A percentile compares a stretch with the other conserved stretches of the same genome.
These are phyloP conservation scores for Carpinus viminea DNA, from an alignment of 306 rosid genomes.

Conservation along the genomic window DNA sequence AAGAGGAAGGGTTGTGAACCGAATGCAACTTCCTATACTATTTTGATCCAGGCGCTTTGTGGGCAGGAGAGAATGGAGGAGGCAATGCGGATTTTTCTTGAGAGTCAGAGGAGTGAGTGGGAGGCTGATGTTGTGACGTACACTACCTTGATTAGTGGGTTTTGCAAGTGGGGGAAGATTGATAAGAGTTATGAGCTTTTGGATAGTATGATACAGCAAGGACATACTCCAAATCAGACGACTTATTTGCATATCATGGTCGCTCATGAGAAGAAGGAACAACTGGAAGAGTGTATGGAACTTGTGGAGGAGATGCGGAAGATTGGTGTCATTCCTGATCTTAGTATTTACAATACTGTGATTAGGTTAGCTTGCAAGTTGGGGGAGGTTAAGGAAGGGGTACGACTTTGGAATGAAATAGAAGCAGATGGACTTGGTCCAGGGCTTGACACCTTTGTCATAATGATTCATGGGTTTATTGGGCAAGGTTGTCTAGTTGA, in stretches of 20 bases:
- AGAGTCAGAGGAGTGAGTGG: conserved; percentile 77
- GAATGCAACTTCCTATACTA: conserved; percentile 63
- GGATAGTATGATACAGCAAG: conserved; percentile 71
- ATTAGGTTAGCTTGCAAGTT: conserved; percentile 79
- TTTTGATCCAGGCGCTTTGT: conserved; percentile 74
- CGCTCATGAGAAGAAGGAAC: conserved; percentile 89
- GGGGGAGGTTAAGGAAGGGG: conserved; percentile 73
- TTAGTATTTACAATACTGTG: conserved; percentile 59
- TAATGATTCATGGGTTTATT: conserved; percentile 82
- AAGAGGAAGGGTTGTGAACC: conserved; percentile 60
- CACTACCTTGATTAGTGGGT: conserved; percentile 73
- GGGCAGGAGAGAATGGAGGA: conserved; percentile 72
- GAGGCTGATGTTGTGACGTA: conserved; percentile 68
- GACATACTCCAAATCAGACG: conserved; percentile 61
- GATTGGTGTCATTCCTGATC: conserved; percentile 70
- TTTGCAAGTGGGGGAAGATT: conserved; percentile 82
- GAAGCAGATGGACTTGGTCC: conserved; percentile 63
- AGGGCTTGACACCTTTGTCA: conserved; percentile 64
- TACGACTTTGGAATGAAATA: conserved; percentile 72
- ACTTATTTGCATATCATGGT: conserved; percentile 62
- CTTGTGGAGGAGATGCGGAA: conserved; percentile 71
- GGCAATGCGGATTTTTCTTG: conserved; percentile 63
- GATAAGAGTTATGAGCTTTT: conserved; percentile 67
- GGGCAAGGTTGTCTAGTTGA: conserved; percentile 64
- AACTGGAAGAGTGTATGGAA: conserved; percentile 77